These are phyloP conservation scores for Neurospora sp. DNA, from an alignment of 495 filamentous ascomycete species.

Conservation along the genomic window DNA sequence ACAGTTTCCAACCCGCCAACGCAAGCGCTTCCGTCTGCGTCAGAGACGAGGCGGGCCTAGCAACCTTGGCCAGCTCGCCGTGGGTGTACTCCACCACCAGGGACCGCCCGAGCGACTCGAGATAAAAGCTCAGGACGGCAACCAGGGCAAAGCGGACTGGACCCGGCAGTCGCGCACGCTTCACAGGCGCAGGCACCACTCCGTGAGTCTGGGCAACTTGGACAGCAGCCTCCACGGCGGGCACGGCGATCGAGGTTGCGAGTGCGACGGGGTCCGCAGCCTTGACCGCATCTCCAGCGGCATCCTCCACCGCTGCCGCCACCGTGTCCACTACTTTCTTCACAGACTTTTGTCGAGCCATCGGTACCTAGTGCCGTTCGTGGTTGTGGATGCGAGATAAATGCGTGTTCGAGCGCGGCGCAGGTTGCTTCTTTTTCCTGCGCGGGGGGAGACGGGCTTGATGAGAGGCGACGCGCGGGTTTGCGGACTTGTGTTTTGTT, in stretches of 20 bases:
- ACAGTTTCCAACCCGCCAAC: conserved; percentile 56
- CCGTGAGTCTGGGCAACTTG: background rate
- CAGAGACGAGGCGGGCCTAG: conserved; percentile 48
- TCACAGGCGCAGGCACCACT: background rate
- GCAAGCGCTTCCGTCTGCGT: conserved; percentile 50
- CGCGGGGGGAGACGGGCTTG: background rate
- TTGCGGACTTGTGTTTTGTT: background rate
- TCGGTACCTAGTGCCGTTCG: background rate
- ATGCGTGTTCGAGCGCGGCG: background rate
- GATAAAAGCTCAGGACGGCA: conserved; percentile 49
- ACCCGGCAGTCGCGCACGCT: conserved; percentile 36
- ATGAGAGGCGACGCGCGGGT: background rate
- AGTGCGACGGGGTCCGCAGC: background rate
- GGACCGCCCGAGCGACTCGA: conserved; percentile 48
- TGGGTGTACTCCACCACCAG: conserved; percentile 36
- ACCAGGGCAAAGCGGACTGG: conserved; percentile 52
- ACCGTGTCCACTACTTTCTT: background rate
- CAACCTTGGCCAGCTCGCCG: conserved; percentile 51
- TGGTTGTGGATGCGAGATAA: background rate
- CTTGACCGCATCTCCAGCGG: background rate
- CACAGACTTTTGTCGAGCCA: background rate
- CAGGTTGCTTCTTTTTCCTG: background rate
- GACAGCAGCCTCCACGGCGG: background rate
- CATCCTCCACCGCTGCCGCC: background rate
- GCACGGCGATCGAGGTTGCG: background rate